A percentile compares a stretch with the other conserved stretches of the same genome.
phyloP scores from a whole-genome alignment of 2,329 filamentous ascomycete genomes.

The Xylaria sp. region DNA sequence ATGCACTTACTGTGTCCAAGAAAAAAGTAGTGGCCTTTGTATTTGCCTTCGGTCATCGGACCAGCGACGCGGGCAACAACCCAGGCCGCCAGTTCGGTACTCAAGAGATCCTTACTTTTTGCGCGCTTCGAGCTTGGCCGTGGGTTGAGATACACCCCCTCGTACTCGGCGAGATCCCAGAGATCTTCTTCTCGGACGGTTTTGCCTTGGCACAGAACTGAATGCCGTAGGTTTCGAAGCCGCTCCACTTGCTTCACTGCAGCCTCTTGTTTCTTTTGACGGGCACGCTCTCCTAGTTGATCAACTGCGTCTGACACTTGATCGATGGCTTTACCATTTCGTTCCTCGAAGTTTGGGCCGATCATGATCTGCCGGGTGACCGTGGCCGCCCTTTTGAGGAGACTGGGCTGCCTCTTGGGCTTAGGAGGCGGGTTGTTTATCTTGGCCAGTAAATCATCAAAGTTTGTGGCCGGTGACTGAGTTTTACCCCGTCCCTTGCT shows the following conservation, averaged over 20 bases:
- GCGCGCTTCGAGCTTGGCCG: neutral
- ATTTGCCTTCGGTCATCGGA: neutral
- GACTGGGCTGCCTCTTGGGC: neutral
- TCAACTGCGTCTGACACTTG: no score
- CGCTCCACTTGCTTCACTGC: neutral
- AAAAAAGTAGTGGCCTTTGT: conserved; percentile 18
- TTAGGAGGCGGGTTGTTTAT: neutral
- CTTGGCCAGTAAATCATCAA: neutral
- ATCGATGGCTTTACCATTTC: no score
- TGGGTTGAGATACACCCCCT: conserved; percentile 10
- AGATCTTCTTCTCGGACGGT: neutral
- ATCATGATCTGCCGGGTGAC: neutral
- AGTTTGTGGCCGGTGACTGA: neutral
- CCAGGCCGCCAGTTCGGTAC: neutral
- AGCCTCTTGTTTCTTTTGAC: neutral
- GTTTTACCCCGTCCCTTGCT: no score
- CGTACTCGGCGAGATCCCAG: neutral
- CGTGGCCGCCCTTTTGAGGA: neutral
- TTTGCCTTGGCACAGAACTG: neutral
- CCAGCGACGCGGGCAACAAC: conserved; percentile 23
- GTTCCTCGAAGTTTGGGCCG: neutral
- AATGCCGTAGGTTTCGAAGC: neutral
- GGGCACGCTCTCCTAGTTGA: no score
- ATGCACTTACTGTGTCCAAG: conserved; percentile 12
- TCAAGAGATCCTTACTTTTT: neutral